Evolutionary conservation across 75 land plant species (phyloP).

Genomic region (Cunninghamia lanceolata): DNA sequence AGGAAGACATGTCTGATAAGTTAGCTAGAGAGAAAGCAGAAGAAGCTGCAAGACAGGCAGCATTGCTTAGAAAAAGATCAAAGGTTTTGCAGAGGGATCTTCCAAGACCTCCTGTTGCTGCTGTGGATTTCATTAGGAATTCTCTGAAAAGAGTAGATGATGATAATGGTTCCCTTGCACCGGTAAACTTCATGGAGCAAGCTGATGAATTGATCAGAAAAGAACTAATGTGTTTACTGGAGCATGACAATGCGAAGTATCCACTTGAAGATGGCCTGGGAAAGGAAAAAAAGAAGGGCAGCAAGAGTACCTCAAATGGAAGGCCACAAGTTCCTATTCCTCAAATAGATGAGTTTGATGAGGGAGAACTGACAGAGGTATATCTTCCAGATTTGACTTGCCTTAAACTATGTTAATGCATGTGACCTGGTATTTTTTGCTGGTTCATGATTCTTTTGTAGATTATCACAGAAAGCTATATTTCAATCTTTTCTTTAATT

Average conservation of each 20-base stretch:
- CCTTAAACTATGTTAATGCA: background rate
- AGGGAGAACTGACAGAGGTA: slow-evolving; percentile 77
- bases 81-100: slow-evolving; percentile 95
- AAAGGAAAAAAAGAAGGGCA: slow-evolving; percentile 70
- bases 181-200: slow-evolving; percentile 75
- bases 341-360: slow-evolving; percentile 86
- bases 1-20: slow-evolving; percentile 92
- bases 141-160: slow-evolving; percentile 55
- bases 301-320: slow-evolving; percentile 47
- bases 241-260: slow-evolving; percentile 93
- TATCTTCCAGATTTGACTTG: background rate
- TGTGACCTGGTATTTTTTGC: background rate
- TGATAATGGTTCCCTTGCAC: slow-evolving; percentile 70
- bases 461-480: background rate
- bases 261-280: slow-evolving; percentile 66
- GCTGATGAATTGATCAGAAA: slow-evolving; percentile 84
- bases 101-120: slow-evolving; percentile 78
- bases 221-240: slow-evolving; percentile 75
- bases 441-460: background rate
- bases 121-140: slow-evolving; percentile 62
- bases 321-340: slow-evolving; percentile 38
- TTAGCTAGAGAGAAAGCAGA: slow-evolving; percentile 73
- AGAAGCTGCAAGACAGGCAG: slow-evolving; percentile 81
- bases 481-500: background rate
- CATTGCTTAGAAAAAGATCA: slow-evolving; percentile 77